Base-by-base conservation (phyloP, 139 green algal species). In the Zygnema circumcarinatum region DNA sequence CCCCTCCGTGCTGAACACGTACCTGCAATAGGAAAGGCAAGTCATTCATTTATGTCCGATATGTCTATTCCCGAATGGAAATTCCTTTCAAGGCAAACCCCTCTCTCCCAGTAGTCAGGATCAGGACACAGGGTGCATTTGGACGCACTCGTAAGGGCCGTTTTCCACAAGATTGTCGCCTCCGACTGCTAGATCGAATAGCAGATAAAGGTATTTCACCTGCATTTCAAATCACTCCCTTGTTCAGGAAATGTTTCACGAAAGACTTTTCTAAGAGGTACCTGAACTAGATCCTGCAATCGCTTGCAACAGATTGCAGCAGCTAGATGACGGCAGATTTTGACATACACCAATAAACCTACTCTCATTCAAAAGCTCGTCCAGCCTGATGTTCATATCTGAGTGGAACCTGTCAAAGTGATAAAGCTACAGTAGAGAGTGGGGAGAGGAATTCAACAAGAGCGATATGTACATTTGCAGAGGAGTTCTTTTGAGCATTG, bases 121-220 rank as follows among this genome's bases (percentile, higher is more conserved):
- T 78, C 40, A 35, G 16, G 69, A n/a, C n/a, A n/a, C n/a, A n/a
- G n/a, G n/a, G n/a, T n/a, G n/a, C n/a, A n/a, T n/a, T n/a, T n/a
- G n/a, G n/a, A n/a, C n/a, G 67, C 0, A 81, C 76, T 47, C 56
- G 78, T 90, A 80, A 1, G 78, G 78, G 0, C 85, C 85, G 74
- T 76, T 89, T 22, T 84, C 81, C 81, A 91, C 31, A 0, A 84
- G n/a, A 81, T 84, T 86, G 67, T 87, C 67, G 22, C 74, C 84
- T 3, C 32, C 16, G n/a, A 33, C 62, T 1, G 25, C 79, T 40
- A 81, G 42, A 72, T 91, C 87, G 75, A 96, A 94, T 29, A 94
- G 92, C 25, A 98, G 93, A 88, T 94, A 98, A 47, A 98, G 92
- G 90, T 98, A 98, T 92, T 98, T 98, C 73, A 94, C 78, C 85